Evolutionary conservation across 805 yeast species (phyloP).

Genomic region (Candida rishiriensis): DNA sequence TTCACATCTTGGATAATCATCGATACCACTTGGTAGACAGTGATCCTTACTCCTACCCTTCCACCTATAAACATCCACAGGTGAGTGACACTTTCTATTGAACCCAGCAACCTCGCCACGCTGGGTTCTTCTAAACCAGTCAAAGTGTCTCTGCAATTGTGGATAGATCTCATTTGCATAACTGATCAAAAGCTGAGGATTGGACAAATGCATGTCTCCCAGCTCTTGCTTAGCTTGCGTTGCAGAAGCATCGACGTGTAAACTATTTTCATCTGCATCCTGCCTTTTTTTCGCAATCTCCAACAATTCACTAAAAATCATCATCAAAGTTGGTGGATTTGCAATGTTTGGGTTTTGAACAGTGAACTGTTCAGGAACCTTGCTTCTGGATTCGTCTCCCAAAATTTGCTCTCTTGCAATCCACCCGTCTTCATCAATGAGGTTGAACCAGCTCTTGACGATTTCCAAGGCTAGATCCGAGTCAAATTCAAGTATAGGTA

Average conservation of each 20-base stretch:
- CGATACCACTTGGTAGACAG: conserved; percentile 89
- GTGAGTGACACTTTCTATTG: conserved; percentile 50
- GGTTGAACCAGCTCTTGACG: conserved; percentile 77
- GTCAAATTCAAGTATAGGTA: conserved; percentile 80
- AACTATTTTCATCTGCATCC: conserved; percentile 14
- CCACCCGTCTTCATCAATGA: conserved; percentile 93
- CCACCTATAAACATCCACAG: conserved; percentile 80
- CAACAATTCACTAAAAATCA: conserved; percentile 58
- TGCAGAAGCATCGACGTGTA: conserved; percentile 22
- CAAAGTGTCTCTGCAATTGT: conserved; percentile 66
- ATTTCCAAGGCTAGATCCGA: conserved; percentile 77
- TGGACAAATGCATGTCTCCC: conserved; percentile 49
- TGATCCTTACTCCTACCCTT: conserved; percentile 83
- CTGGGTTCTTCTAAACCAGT: conserved; percentile 83
- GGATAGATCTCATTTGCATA: conserved; percentile 72
- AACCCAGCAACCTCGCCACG: conserved; percentile 68
- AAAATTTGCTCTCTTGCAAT: conserved; percentile 92
- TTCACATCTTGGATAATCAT: conserved; percentile 88
- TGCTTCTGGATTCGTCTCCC: conserved; percentile 84
- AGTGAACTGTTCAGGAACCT: conserved; percentile 80
- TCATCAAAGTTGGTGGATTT: conserved; percentile 91
- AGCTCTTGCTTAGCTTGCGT: conserved; percentile 29
- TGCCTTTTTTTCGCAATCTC: conserved; percentile 35
- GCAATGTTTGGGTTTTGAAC: conserved; percentile 88
- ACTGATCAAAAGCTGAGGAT: conserved; percentile 54